Base-by-base conservation (phyloP, 352 stramenopile species). In the Phytopythium montanum region DNA sequence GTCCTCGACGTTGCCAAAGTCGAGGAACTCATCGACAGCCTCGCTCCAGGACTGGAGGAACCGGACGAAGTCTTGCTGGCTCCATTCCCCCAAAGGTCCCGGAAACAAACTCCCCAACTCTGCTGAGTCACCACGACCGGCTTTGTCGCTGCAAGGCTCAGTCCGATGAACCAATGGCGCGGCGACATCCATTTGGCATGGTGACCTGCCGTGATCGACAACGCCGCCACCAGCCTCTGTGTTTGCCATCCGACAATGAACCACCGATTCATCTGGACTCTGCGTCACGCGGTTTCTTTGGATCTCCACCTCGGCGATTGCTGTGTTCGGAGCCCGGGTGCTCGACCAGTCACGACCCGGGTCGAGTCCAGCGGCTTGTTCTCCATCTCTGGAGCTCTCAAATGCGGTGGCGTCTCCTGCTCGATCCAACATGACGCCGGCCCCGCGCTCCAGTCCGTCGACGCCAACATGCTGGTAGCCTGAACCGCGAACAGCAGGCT, bases 41-140 rank as follows among this genome's bases (percentile, higher is more conserved):
- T 68, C 60, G 50, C 65, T 52, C 71, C 71, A 79, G 28, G 71
- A 59, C 16, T 66, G 51, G 18, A 79, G 66, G 14, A 79, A 76
- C 33, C 69, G n/a, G 2, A 54, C 49, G 62, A 69, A 74, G 26
- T 79, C 68, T 5, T 31, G 18, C 14, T 62, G 13, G 4, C 54
- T 67, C 71, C 71, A 76, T 5, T 60, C 38, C 18, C 1, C 2
- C 39, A 1, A 19, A 16, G 36, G 16, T 10, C 16, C 26, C 28
- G 18, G 7, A 6, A 23, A 23, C 2, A 18, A 3, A 23, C 28
- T 54, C 18, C 0, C 48, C 6, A 18, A 3, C 28, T 36, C 28
- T 23, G 23, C 16, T 10, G 44, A 31, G 8, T 13, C 42, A 8
- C 18, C 42, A 8, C 1, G 44, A 18, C 7, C 12, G 21, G 8